Evolutionary conservation across 805 yeast species (phyloP), one percentile per base, ranked within the genome.

Genomic region (Brettanomyces sp.): DNA sequence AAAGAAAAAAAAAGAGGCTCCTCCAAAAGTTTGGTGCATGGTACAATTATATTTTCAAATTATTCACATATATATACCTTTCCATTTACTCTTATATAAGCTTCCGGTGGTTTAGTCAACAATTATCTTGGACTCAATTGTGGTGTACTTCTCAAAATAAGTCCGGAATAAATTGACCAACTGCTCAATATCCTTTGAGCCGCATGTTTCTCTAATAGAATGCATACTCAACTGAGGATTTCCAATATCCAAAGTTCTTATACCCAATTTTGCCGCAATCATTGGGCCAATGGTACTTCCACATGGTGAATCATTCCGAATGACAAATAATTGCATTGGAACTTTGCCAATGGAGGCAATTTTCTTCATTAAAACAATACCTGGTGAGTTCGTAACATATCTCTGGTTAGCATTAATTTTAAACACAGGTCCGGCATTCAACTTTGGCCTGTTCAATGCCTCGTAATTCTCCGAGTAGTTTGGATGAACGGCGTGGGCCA

Each of bases 231-330:
- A 69, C 57, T 89, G 93, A 1, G 96, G 95, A 57, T 86, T 87
- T 47, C 98, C 98, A 45, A 90, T 65, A 64, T 90, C 98, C 49
- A 90, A 65, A 3, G 96, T 86, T 59, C 93, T 75, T 43, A 90
- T 74, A 45, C 98, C 98, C 36, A 89, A 73, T 54, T 84, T 84
- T 3, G 95, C 82, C 34, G 96, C 83, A 47, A 91, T 69, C 64
- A 90, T 85, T 21, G 98, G 98, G 1, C 98, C 99, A 57, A 91
- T 91, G 1, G 99, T 91, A 1, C 95, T 83, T 3, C 99, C 99
- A 66, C 98, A 91, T 3, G 96, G 87, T 3, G 95, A 80, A 59
- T 85, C 95, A 62, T 91, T 93, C 46, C 91, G 77, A 25, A 85
- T 95, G n/a, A 90, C 97, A 67, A 91, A 88, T 47, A 89, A 64